Percentiles rank a stretch among this genome's conserved stretches.
Conservation (phyloP, 2,329 filamentous ascomycete species). For the Metarhizium robertsii region DNA sequence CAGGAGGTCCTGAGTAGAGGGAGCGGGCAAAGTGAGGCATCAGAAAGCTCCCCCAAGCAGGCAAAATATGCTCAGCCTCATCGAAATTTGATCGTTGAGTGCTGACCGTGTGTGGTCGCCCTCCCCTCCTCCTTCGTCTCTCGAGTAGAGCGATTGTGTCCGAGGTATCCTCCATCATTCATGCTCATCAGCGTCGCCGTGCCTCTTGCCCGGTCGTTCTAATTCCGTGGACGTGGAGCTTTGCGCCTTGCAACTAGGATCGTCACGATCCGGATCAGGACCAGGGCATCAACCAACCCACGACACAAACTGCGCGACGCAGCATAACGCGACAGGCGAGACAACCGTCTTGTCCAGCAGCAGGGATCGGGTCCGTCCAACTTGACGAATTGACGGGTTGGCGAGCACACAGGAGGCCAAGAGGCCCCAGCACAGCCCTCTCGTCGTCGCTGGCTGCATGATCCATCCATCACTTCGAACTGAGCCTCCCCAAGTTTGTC, state of each 20-base stretch:
- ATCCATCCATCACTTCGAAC: not conserved
- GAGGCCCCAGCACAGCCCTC: not conserved
- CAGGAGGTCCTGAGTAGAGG: not conserved
- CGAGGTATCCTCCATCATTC: not conserved
- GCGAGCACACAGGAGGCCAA: no score
- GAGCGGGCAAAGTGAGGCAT: not conserved
- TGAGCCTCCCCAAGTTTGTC: no score
- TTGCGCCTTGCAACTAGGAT: no score
- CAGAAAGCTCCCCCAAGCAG: not conserved
- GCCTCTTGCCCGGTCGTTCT: not conserved
- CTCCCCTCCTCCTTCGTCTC: not conserved
- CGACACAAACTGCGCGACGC: not conserved
- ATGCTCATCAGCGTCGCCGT: not conserved
- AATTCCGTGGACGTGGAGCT: no score
- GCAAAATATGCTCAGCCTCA: not conserved
- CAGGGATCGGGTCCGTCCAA: not conserved
- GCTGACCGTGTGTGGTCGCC: not conserved
- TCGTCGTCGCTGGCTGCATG: not conserved
- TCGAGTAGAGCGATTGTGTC: not conserved
- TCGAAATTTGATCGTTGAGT: not conserved
- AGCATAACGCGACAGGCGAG: not conserved
- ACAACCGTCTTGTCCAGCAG: not conserved
- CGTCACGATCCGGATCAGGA: not conserved
- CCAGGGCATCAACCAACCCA: not conserved
- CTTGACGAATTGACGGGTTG: not conserved